Percentiles rank a stretch among this genome's conserved stretches.
Conservation (phyloP, 2,329 filamentous ascomycete genomes). For the Trichoderma hamatum region DNA sequence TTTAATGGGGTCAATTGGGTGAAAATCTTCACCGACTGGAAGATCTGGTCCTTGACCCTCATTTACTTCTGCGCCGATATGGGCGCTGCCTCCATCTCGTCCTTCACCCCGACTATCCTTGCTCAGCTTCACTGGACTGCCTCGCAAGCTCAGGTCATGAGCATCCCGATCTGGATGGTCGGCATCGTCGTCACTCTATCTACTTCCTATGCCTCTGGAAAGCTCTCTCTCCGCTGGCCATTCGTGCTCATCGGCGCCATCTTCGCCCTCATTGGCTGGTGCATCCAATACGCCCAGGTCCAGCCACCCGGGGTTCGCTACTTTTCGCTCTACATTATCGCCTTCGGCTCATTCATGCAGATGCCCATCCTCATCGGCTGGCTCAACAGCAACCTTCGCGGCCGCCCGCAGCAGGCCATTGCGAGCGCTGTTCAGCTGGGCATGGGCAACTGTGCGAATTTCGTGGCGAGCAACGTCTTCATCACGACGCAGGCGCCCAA, state of each 20-base stretch:
- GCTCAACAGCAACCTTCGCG: constrained; percentile 7
- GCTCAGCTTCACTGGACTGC: constrained; percentile 4
- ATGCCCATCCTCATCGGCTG: constrained; percentile 8
- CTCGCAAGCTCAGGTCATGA: constrained; percentile 6
- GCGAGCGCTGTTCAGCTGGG: constrained; percentile 8
- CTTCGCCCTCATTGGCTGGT: constrained; percentile 1
- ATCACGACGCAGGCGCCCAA: not conserved
- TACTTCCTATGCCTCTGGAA: not conserved
- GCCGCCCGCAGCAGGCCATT: constrained; percentile 3
- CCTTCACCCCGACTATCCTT: constrained; percentile 9
- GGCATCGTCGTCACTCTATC: not conserved
- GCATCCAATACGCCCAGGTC: constrained; percentile 8
- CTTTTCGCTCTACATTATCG: not conserved
- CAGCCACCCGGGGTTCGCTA: constrained; percentile 1
- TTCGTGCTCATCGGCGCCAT: constrained; percentile 5
- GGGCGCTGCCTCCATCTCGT: constrained; percentile 6
- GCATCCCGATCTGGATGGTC: constrained; percentile 1
- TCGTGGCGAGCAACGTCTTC: constrained; percentile 8
- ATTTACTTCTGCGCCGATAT: constrained; percentile 10
- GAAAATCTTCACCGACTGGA: not conserved
- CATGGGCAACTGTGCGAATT: constrained; percentile 3
- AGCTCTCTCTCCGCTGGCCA: constrained; percentile 9
- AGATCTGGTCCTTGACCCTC: constrained; percentile 3
- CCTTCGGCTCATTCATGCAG: constrained; percentile 6
- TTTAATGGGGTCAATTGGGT: constrained; percentile 1